Base-by-base conservation (phyloP, 2,329 filamentous ascomycete genomes). In the Didymella exigua region DNA sequence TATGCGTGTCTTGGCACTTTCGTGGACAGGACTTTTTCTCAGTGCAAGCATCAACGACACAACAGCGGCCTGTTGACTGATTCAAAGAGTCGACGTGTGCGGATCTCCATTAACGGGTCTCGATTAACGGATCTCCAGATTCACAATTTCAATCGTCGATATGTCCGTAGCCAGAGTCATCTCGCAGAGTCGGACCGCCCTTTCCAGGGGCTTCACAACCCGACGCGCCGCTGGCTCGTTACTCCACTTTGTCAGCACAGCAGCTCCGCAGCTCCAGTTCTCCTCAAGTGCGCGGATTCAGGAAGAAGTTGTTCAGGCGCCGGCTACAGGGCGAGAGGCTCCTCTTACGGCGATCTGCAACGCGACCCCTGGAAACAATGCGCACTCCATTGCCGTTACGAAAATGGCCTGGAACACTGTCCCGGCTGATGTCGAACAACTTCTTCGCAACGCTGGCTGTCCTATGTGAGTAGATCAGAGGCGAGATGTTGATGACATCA, bases 91-190 rank as follows among this genome's bases (percentile, higher is more conserved):
- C 36, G 14, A 4, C 18, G 3, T 21, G 24, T 9, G 24, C 24
- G 9, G 24, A 26, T 9, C 24, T 26, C 24, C 24, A 36, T 36
- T 9, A 11, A 4, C 9, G 33, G 3, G 14, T 18, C 33, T 19
- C 1, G n/a, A 36, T 36, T 9, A 11, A 4, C 9, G 33, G 3
- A 21, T 18, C 33, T 19, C 1, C n/a, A 10, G 3, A 6, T 19
- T 36, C 6, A 3, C 5, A n/a, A 13, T 5, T 31, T 6, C 11
- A 5, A 3, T 19, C 10, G n/a, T 33, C 9, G n/a, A 11, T 5
- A 67, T 68, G 67, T 49, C 65, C n/a, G 47, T 62, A 14, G 36
- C 58, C 13, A 59, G 62, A 34, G 23, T 49, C 4, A 18, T 59
- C 41, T 49, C 45, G 7, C 54, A 60, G 27, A 43, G 60, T 23